phyloP scores from a whole-genome alignment of 108 stramenopile species.

The Fistulifera solaris region DNA sequence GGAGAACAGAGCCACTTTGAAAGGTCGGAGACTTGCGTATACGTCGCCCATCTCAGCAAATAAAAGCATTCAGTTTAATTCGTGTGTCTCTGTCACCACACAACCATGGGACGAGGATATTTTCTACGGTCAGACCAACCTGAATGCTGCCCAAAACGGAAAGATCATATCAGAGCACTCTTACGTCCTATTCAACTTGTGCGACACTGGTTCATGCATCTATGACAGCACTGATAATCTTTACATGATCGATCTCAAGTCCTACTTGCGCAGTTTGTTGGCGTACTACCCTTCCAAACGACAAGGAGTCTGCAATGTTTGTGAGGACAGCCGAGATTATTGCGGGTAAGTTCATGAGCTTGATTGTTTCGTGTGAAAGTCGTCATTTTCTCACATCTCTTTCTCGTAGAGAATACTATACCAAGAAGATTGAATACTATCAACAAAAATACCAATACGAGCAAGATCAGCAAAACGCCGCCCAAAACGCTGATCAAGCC shows the following conservation, averaged over 20 bases:
- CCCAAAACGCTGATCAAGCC: too few species aligned
- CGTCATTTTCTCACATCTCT: too few species aligned
- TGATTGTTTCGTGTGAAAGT: too few species aligned
- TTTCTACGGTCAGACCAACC: conserved; percentile 10
- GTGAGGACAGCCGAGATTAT: too few species aligned
- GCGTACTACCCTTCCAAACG: background rate
- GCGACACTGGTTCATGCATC: conserved; percentile 2
- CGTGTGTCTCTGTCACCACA: background rate
- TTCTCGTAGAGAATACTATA: too few species aligned
- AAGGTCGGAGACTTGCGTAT: too few species aligned
- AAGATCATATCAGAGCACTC: conserved; percentile 18
- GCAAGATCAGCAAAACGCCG: too few species aligned
- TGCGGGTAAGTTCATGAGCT: too few species aligned
- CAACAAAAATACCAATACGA: too few species aligned
- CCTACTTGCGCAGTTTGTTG: background rate
- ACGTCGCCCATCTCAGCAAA: background rate
- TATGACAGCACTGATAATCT: background rate
- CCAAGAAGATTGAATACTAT: too few species aligned
- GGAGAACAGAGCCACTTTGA: too few species aligned
- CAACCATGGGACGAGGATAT: conserved; percentile 16
- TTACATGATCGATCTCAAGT: background rate
- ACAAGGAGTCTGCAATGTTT: too few species aligned
- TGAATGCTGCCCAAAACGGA: conserved; percentile 19
- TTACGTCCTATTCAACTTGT: conserved; percentile 30
- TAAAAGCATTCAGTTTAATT: conserved; percentile 1